Evolutionary conservation across 1,139 yeast species (phyloP).

Genomic region (Martiniozyma asiatica): DNA sequence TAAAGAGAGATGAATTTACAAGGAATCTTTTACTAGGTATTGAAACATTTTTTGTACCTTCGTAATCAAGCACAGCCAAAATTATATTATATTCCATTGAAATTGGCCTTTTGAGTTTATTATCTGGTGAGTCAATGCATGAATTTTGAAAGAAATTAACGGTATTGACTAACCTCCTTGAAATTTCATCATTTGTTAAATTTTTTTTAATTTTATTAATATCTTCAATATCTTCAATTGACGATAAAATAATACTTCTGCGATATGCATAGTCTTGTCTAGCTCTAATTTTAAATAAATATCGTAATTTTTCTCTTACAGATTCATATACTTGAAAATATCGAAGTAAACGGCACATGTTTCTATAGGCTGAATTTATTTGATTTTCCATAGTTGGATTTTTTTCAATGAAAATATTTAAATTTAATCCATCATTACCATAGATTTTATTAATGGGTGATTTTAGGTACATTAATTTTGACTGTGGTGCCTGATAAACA

Average conservation of each 20-base stretch:
- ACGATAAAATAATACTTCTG: constrained; percentile 7
- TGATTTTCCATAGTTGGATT: constrained; percentile 5
- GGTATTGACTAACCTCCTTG: constrained; percentile 13
- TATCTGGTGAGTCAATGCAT: constrained; percentile 7
- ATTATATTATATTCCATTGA: constrained; percentile 10
- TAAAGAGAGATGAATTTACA: too few relatives aligned
- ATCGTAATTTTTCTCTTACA: constrained; percentile 5
- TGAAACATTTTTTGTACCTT: constrained; percentile 11
- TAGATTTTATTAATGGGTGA: constrained; percentile 14
- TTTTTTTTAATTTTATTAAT: too few relatives aligned
- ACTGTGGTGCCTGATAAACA: constrained; percentile 3
- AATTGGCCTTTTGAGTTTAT: constrained; percentile 5
- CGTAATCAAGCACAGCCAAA: constrained; percentile 13
- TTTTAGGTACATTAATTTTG: constrained; percentile 5
- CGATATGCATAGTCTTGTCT: constrained; percentile 15
- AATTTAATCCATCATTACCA: constrained; percentile 14
- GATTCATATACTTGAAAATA: constrained; percentile 10
- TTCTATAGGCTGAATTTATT: constrained; percentile 13
- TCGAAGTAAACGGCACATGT: constrained; percentile 11
- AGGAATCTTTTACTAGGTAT: too few relatives aligned
- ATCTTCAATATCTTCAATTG: neutral
- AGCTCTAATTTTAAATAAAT: constrained; percentile 12
- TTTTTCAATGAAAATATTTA: constrained; percentile 3
- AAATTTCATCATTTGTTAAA: constrained; percentile 9
- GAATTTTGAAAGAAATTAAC: constrained; percentile 19